These are phyloP conservation scores for Mallotus japonicus DNA, from an alignment of 441 rosid species.

Conservation along the genomic window DNA sequence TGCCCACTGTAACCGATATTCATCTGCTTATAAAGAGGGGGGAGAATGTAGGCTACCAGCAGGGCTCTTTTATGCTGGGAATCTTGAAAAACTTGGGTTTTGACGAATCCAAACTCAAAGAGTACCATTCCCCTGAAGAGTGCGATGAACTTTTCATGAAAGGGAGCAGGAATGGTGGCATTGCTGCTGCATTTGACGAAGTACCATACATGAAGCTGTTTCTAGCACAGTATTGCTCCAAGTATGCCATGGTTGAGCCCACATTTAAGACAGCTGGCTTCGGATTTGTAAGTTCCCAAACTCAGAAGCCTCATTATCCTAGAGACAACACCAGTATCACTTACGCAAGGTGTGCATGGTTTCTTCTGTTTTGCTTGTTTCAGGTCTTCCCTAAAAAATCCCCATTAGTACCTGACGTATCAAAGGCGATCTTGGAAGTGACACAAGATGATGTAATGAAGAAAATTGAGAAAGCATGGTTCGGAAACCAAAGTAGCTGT, in stretches of 20 bases:
- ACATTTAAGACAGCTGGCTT: conserved; percentile 33
- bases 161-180: conserved; percentile 44
- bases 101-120: conserved; percentile 31
- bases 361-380: conserved; percentile 9
- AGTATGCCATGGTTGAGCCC: conserved; percentile 46
- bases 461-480: conserved; percentile 37
- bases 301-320: too few relatives aligned
- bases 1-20: conserved; percentile 38
- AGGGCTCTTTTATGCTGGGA: conserved; percentile 40
- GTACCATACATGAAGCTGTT: conserved; percentile 26
- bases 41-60: conserved; percentile 41
- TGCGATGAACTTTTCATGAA: conserved; percentile 38
- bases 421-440: conserved; percentile 52
- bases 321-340: too few relatives aligned
- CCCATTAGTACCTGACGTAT: conserved; percentile 51
- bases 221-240: conserved; percentile 36
- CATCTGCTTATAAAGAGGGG: conserved; percentile 37
- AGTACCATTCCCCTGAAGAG: conserved; percentile 34
- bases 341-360: background rate
- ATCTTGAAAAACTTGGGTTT: conserved; percentile 36
- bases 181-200: conserved; percentile 58
- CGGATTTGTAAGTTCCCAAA: conserved; percentile 50
- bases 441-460: conserved; percentile 42
- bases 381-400: conserved; percentile 52
- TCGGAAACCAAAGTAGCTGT: conserved; percentile 27